Percentiles rank a stretch among this genome's conserved stretches.
Conservation (phyloP, 2,329 filamentous ascomycete species). For the Kalmusia sp. region DNA sequence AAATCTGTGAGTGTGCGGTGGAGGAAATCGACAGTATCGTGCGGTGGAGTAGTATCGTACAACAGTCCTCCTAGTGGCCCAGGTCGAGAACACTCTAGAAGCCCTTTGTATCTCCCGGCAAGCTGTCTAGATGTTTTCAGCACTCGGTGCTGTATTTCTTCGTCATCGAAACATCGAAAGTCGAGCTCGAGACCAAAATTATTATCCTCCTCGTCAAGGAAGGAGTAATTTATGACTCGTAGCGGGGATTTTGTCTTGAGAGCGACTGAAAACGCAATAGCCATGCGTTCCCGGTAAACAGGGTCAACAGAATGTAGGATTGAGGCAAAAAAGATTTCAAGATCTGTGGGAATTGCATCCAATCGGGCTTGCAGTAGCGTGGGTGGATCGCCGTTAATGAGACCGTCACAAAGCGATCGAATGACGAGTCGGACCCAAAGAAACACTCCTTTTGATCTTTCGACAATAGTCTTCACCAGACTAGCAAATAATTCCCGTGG, state of each 20-base stretch:
- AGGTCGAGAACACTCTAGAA: not conserved
- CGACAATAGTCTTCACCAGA: not conserved
- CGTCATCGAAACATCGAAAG: not conserved
- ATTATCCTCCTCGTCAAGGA: conserved; percentile 6
- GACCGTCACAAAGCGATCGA: conserved; percentile 1
- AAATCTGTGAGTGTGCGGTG: not conserved
- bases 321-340: not conserved
- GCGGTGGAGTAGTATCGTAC: too few species aligned
- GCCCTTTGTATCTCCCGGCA: too few species aligned
- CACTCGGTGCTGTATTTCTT: not conserved
- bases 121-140: too few species aligned
- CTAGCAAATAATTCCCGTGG: too few species aligned
- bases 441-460: conserved; percentile 9
- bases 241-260: not conserved
- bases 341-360: not conserved
- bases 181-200: not conserved
- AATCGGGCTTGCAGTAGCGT: not conserved
- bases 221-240: not conserved
- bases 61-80: too few species aligned
- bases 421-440: conserved; percentile 8
- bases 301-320: conserved; percentile 1
- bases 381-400: not conserved
- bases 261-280: not conserved
- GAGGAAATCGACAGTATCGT: not conserved
- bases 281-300: conserved; percentile 1